A percentile compares a stretch with the other conserved stretches of the same genome.
phyloP scores from a whole-genome alignment of 129 eudicot genomes.

The Flaveria ramosissima region DNA sequence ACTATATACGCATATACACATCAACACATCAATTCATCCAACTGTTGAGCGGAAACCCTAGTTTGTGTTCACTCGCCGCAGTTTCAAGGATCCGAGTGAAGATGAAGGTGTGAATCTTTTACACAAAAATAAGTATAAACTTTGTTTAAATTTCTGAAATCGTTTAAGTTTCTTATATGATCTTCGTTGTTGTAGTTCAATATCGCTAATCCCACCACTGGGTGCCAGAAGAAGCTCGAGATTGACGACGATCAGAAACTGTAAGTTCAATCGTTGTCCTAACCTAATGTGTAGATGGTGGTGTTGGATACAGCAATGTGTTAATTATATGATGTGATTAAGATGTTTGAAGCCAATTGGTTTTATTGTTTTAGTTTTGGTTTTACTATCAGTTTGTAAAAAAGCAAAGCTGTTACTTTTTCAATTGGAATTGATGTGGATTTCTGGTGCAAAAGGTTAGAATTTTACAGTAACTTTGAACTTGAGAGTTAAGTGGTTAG shows the following conservation, averaged over 20 bases:
- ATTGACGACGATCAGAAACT: slow-evolving; percentile 61
- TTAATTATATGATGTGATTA: too few relatives aligned
- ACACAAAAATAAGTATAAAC: neutral
- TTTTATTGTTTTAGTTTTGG: too few relatives aligned
- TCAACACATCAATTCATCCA: neutral
- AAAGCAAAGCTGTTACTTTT: too few relatives aligned
- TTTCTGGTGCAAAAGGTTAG: too few relatives aligned
- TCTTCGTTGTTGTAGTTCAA: slow-evolving; percentile 35
- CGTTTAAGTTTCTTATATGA: too few relatives aligned
- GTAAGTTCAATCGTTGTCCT: slow-evolving; percentile 25
- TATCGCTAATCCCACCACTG: slow-evolving; percentile 55
- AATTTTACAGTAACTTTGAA: too few relatives aligned
- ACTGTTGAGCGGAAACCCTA: slow-evolving; percentile 30
- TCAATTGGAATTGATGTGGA: too few relatives aligned
- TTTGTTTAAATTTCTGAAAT: neutral
- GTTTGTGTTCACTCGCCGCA: slow-evolving; percentile 24
- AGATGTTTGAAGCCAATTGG: too few relatives aligned
- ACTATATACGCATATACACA: neutral
- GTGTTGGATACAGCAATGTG: too few relatives aligned
- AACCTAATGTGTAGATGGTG: too few relatives aligned
- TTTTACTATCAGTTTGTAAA: too few relatives aligned
- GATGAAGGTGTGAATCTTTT: slow-evolving; percentile 25
- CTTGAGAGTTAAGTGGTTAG: too few relatives aligned
- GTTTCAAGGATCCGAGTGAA: slow-evolving; percentile 26
- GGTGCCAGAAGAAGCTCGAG: slow-evolving; percentile 63